These are phyloP conservation scores for Fraxinus quadrangulata DNA, from an alignment of 257 asterid genomes.

Conservation along the genomic window DNA sequence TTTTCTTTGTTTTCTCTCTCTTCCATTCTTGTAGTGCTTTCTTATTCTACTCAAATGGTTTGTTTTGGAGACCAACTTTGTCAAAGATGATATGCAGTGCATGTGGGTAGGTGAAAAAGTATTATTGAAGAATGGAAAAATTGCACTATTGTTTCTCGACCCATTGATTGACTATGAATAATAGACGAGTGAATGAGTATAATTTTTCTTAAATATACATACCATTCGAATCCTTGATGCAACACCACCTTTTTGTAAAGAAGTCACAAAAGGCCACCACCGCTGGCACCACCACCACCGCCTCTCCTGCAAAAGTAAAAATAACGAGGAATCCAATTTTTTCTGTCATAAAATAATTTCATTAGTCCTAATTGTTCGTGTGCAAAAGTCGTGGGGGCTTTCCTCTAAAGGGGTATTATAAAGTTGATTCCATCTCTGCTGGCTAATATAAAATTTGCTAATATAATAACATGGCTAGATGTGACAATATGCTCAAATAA, in stretches of 20 bases:
- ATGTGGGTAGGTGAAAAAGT: background rate
- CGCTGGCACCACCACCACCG: background rate
- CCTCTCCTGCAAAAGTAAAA: background rate
- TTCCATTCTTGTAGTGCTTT: conserved; percentile 22
- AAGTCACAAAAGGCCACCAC: background rate
- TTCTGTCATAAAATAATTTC: background rate
- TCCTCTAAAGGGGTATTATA: background rate
- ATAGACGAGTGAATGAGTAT: background rate
- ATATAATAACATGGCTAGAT: no score
- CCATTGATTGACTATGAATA: no score
- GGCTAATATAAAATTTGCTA: background rate
- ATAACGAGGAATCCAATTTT: background rate
- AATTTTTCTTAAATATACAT: background rate
- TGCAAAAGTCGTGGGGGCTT: background rate
- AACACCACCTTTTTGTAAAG: background rate
- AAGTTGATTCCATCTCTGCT: background rate
- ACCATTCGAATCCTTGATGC: background rate
- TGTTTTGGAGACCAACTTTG: background rate
- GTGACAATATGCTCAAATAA: no score
- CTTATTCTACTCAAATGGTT: conserved; percentile 6
- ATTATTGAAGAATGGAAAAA: background rate
- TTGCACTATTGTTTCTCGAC: background rate
- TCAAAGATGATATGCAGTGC: background rate
- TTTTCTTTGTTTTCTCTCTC: conserved; percentile 32
- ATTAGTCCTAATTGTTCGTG: background rate